phyloP scores from a whole-genome alignment of 2,329 filamentous ascomycete genomes.

The Colletotrichum musae region DNA sequence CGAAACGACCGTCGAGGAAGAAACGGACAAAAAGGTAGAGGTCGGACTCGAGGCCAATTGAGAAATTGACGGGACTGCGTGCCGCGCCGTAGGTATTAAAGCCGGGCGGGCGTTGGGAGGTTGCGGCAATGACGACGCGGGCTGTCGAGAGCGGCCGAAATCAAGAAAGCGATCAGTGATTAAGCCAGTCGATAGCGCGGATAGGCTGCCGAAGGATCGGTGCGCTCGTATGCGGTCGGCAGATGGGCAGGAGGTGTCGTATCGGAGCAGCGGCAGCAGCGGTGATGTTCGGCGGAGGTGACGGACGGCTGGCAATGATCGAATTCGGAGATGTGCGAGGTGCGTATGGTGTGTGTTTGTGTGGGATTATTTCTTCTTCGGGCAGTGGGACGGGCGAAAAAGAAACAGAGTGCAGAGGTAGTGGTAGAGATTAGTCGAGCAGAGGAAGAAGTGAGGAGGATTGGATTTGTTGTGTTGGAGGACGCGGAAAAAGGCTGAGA shows the following conservation, averaged over 20 bases:
- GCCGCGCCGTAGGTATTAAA: not conserved
- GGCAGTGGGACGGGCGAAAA: conserved; percentile 9
- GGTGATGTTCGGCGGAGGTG: conserved; percentile 15
- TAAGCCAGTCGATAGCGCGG: conserved; percentile 5
- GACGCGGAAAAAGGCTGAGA: conserved; percentile 18
- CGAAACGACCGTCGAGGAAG: no score
- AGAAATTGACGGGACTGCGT: not conserved
- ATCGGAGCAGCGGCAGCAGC: conserved; percentile 25
- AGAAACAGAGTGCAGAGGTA: not conserved
- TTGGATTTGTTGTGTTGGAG: conserved; percentile 3
- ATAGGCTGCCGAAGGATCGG: conserved; percentile 14
- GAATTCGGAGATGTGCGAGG: conserved; percentile 4
- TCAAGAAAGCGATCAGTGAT: not conserved
- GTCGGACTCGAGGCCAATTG: conserved; percentile 30
- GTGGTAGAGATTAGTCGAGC: conserved; percentile 6
- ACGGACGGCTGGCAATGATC: conserved; percentile 7
- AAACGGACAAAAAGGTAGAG: not conserved
- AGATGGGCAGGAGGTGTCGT: conserved; percentile 20
- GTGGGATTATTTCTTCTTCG: conserved; percentile 17
- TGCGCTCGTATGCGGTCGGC: conserved; percentile 31
- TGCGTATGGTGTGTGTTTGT: not conserved
- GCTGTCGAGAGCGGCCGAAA: conserved; percentile 1
- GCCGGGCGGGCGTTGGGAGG: not conserved
- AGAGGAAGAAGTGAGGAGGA: conserved; percentile 1
- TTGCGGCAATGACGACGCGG: conserved; percentile 1